Conservation (phyloP, 2,329 filamentous ascomycete genomes). For the Pseudogymnoascus sp. region DNA sequence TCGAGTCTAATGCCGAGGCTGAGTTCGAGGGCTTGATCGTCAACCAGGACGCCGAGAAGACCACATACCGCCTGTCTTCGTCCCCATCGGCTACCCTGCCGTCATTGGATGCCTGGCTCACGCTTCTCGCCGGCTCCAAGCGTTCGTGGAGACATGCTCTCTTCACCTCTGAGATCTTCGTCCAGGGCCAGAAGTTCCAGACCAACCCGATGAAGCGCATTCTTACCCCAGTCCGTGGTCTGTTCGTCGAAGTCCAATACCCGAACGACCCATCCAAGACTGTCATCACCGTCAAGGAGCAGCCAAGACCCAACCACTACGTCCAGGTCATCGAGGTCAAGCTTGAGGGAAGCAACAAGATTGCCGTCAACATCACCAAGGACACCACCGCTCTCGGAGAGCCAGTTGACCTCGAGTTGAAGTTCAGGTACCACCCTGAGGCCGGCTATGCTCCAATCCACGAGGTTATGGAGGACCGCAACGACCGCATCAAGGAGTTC, state of each 20-base stretch:
- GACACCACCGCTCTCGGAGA: slow-evolving; percentile 78
- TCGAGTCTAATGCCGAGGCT: slow-evolving; percentile 60
- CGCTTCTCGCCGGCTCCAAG: slow-evolving; percentile 73
- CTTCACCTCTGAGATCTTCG: slow-evolving; percentile 85
- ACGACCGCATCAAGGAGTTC: slow-evolving; percentile 98
- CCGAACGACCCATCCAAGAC: slow-evolving; percentile 79
- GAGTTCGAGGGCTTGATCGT: slow-evolving; percentile 83
- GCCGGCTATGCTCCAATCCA: slow-evolving; percentile 95
- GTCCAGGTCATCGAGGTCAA: slow-evolving; percentile 83
- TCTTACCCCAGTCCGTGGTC: slow-evolving; percentile 74
- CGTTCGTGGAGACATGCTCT: slow-evolving; percentile 94
- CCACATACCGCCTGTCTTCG: slow-evolving; percentile 73
- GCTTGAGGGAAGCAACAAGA: slow-evolving; percentile 65
- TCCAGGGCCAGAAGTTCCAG: slow-evolving; percentile 94
- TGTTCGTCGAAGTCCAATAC: slow-evolving; percentile 79
- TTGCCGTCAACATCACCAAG: slow-evolving; percentile 85
- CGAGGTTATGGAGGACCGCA: slow-evolving; percentile 91
- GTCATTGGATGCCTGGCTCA: slow-evolving; percentile 72
- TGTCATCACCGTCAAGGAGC: slow-evolving; percentile 77
- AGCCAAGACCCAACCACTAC: slow-evolving; percentile 75
- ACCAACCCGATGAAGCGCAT: slow-evolving; percentile 92
- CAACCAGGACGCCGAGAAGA: slow-evolving; percentile 69
- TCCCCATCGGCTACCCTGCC: slow-evolving; percentile 68
- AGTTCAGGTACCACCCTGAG: slow-evolving; percentile 90
- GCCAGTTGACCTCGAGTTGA: slow-evolving; percentile 73